phyloP scores from a whole-genome alignment of 768 basidiomycete species.

The Lactifluus subvellereus region DNA sequence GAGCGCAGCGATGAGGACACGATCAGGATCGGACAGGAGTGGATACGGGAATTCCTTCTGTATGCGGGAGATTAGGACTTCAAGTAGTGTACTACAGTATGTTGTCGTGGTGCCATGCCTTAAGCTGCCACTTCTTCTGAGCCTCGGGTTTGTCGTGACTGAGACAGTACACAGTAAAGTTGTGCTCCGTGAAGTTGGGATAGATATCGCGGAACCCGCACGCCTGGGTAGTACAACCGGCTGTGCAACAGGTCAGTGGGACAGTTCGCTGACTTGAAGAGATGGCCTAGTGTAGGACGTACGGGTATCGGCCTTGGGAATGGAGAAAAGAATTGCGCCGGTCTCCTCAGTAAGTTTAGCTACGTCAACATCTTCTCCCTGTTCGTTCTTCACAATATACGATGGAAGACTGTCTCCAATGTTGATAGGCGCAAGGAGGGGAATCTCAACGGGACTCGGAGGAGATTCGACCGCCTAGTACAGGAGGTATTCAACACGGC shows the following conservation, averaged over 20 bases:
- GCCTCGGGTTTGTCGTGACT: constrained; percentile 71
- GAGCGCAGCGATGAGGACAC: constrained; percentile 68
- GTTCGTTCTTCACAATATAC: constrained; percentile 76
- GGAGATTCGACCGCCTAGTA: neutral
- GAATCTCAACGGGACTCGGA: neutral
- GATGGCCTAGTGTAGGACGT: constrained; percentile 30
- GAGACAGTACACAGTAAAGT: constrained; percentile 78
- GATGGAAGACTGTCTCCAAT: constrained; percentile 73
- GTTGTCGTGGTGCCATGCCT: constrained; percentile 42
- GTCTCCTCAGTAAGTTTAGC: constrained; percentile 56
- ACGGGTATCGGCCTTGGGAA: constrained; percentile 86
- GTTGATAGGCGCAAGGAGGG: constrained; percentile 39
- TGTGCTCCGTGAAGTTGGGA: constrained; percentile 59
- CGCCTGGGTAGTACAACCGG: constrained; percentile 89
- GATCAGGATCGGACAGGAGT: constrained; percentile 85
- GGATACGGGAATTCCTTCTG: constrained; percentile 84
- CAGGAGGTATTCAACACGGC: neutral
- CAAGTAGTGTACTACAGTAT: neutral
- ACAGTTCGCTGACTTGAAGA: neutral
- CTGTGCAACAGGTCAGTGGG: constrained; percentile 34
- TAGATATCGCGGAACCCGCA: constrained; percentile 87
- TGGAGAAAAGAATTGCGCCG: constrained; percentile 76
- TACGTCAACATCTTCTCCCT: constrained; percentile 71
- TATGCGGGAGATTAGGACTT: constrained; percentile 10
- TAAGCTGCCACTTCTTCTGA: constrained; percentile 81